phyloP scores from a whole-genome alignment of 768 basidiomycete genomes.

The Scleroderma bovista region DNA sequence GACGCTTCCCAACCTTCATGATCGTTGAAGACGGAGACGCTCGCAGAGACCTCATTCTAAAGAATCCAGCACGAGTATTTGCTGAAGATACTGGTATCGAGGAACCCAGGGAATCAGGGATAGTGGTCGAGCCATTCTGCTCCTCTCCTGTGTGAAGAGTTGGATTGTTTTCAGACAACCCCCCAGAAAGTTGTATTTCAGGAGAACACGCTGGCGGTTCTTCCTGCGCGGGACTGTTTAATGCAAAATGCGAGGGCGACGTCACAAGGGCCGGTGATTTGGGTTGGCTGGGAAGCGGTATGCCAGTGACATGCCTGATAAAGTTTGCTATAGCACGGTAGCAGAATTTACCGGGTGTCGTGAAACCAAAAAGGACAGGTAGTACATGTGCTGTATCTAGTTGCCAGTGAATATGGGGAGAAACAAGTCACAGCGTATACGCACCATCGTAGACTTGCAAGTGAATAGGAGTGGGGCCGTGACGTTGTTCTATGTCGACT shows the following conservation, averaged over 20 bases:
- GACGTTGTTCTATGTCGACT: slow-evolving; percentile 46
- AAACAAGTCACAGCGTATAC: slow-evolving; percentile 17
- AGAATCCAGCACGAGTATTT: slow-evolving; percentile 10
- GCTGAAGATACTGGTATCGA: slow-evolving; percentile 4
- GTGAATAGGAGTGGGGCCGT: slow-evolving; percentile 75
- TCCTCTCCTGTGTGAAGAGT: neutral
- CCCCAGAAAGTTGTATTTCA: slow-evolving; percentile 1
- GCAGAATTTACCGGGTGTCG: slow-evolving; percentile 74
- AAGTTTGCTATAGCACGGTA: slow-evolving; percentile 74
- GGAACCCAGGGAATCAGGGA: neutral
- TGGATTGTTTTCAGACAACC: slow-evolving; percentile 6
- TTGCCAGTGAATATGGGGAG: neutral
- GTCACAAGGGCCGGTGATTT: slow-evolving; percentile 7
- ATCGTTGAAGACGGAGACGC: neutral
- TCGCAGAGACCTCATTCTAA: slow-evolving; percentile 12
- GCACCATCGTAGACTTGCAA: slow-evolving; percentile 89
- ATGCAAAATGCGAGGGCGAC: neutral
- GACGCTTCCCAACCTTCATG: slow-evolving; percentile 1
- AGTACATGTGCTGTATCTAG: slow-evolving; percentile 68
- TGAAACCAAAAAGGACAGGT: slow-evolving; percentile 70
- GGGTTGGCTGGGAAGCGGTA: slow-evolving; percentile 16
- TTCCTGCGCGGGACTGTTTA: slow-evolving; percentile 4
- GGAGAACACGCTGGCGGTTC: neutral
- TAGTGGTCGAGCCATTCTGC: neutral
- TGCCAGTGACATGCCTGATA: slow-evolving; percentile 58